Conservation (phyloP, 106 monocot species). For the Agapanthus africanus region DNA sequence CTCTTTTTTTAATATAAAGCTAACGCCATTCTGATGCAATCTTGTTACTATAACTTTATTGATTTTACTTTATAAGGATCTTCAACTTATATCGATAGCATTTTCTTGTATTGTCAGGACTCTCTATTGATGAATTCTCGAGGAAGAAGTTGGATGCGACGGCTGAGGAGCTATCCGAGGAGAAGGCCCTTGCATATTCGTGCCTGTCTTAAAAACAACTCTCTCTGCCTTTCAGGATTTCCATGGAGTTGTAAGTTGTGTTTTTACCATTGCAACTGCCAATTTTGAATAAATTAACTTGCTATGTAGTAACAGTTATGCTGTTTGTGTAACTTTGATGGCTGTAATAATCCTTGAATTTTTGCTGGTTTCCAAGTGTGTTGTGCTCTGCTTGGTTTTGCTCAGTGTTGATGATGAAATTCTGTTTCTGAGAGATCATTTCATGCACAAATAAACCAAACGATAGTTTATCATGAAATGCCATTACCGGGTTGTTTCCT, state of each 20-base stretch:
- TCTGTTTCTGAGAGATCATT: no score
- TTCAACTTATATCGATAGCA: background rate
- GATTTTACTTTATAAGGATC: background rate
- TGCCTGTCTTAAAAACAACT: slow-evolving; percentile 50
- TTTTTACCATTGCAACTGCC: background rate
- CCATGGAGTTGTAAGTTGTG: slow-evolving; percentile 1
- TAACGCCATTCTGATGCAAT: background rate
- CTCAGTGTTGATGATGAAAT: no score
- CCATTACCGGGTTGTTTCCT: no score
- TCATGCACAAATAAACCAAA: no score
- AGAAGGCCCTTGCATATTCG: slow-evolving; percentile 87
- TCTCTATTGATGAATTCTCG: slow-evolving; percentile 72
- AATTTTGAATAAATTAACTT: background rate
- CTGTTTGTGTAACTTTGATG: background rate
- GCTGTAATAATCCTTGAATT: slow-evolving; percentile 9
- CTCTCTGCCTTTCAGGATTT: background rate
- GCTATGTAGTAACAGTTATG: background rate
- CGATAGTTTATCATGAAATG: no score
- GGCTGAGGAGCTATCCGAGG: slow-evolving; percentile 69
- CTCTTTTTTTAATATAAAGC: background rate
- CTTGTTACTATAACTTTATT: background rate
- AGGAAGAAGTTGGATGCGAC: slow-evolving; percentile 96
- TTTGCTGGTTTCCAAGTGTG: no score
- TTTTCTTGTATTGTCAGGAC: slow-evolving; percentile 28
- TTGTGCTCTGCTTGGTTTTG: no score